Percentiles rank a stretch among this genome's conserved stretches.
Evolutionary conservation across 73 alveolate genomes (phyloP).

Genomic region (Paramecium primaurelia): DNA sequence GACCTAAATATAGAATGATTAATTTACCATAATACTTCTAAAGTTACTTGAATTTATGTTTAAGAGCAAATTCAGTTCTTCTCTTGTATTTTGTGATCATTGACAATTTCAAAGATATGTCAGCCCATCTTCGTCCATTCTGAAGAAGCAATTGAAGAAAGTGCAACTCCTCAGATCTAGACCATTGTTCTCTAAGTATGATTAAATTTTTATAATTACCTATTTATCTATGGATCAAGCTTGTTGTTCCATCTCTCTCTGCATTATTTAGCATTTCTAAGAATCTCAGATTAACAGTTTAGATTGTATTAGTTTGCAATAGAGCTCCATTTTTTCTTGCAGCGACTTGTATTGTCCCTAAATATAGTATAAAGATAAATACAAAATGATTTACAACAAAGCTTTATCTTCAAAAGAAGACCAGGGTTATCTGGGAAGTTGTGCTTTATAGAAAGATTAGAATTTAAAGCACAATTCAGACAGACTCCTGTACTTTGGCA

Average conservation of each 20-base stretch:
- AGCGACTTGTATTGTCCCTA: not conserved
- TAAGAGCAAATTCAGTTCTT: constrained; percentile 38
- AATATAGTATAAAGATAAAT: not conserved
- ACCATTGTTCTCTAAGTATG: not conserved
- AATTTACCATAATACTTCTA: not conserved
- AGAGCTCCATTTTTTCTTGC: constrained; percentile 25
- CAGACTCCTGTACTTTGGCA: not conserved
- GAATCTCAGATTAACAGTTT: not conserved
- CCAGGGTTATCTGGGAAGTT: constrained; percentile 21
- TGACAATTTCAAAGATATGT: constrained; percentile 29
- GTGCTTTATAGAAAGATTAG: constrained; percentile 29
- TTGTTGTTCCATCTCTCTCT: constrained; percentile 91
- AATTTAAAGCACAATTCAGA: constrained; percentile 20
- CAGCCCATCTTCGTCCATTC: constrained; percentile 42
- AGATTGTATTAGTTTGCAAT: constrained; percentile 18
- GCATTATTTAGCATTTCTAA: constrained; percentile 72
- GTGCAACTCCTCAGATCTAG: constrained; percentile 19
- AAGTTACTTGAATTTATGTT: not conserved
- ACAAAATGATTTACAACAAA: not conserved
- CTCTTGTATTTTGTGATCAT: not conserved
- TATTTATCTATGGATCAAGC: constrained; percentile 78
- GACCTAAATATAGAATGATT: not conserved
- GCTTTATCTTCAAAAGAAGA: constrained; percentile 34
- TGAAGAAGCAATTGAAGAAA: constrained; percentile 29
- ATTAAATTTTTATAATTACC: not conserved